phyloP scores from a whole-genome alignment of 768 basidiomycete genomes.

The Tephrocybe sp. region DNA sequence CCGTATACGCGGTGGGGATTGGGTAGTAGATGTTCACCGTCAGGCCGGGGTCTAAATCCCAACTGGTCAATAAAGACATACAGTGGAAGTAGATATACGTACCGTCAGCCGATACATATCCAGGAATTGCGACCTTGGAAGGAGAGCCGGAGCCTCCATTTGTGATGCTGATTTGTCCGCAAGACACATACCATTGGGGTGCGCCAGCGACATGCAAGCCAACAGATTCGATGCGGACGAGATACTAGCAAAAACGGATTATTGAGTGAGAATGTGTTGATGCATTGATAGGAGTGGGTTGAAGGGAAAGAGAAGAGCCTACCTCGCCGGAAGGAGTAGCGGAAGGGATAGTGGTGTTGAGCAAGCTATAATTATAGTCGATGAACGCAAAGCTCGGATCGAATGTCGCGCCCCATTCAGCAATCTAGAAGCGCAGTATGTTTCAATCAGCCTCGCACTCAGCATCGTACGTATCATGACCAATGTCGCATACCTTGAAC shows the following conservation, averaged over 20 bases:
- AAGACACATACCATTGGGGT: slow-evolving; percentile 48
- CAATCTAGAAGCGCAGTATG: slow-evolving; percentile 16
- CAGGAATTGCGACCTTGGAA: slow-evolving; percentile 44
- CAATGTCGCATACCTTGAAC: slow-evolving; percentile 42
- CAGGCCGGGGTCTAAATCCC: slow-evolving; percentile 31
- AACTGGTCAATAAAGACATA: background rate
- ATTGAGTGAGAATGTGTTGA: too few species aligned
- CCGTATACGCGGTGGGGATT: slow-evolving; percentile 27
- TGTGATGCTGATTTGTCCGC: slow-evolving; percentile 43
- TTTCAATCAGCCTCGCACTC: background rate
- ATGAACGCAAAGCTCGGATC: slow-evolving; percentile 21
- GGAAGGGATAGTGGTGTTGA: slow-evolving; percentile 29
- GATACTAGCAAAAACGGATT: slow-evolving; percentile 21
- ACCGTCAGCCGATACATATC: slow-evolving; percentile 38
- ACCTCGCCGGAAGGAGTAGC: slow-evolving; percentile 29
- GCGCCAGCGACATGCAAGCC: slow-evolving; percentile 42
- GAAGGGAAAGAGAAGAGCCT: background rate
- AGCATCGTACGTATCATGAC: background rate
- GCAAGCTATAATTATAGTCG: slow-evolving; percentile 18
- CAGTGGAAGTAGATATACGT: slow-evolving; percentile 1
- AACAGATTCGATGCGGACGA: slow-evolving; percentile 29
- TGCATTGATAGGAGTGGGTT: background rate
- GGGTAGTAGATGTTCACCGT: slow-evolving; percentile 40
- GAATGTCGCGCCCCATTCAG: slow-evolving; percentile 23
- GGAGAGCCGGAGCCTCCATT: slow-evolving; percentile 40